A percentile compares a stretch with the other conserved stretches of the same genome.
phyloP scores from a whole-genome alignment of 192 early-diverging fungal species.

The Geosiphon pyriformis region DNA sequence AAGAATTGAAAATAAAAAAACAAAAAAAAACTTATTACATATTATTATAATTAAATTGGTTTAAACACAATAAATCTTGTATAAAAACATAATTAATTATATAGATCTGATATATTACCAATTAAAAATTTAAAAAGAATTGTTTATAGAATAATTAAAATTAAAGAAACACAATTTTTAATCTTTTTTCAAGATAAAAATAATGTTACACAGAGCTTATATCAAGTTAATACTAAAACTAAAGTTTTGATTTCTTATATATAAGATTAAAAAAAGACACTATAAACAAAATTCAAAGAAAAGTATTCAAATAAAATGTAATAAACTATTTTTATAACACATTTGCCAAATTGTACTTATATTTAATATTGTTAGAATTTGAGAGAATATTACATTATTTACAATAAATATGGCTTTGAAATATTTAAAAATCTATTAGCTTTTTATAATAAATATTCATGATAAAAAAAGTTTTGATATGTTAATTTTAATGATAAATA shows the following conservation, averaged over 20 bases:
- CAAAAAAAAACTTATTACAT: not conserved
- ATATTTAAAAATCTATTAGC: not conserved
- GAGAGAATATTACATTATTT: not conserved
- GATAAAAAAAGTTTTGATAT: too few species aligned
- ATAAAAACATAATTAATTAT: not conserved
- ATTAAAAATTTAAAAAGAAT: constrained; percentile 1
- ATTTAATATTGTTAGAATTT: constrained; percentile 5
- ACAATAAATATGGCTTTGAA: constrained; percentile 6
- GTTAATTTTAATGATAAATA: too few species aligned
- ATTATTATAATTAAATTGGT: not conserved
- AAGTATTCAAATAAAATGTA: constrained; percentile 5
- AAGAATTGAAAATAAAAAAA: not conserved
- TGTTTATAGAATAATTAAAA: not conserved
- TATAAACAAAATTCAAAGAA: constrained; percentile 3
- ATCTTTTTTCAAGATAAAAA: not conserved
- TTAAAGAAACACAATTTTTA: constrained; percentile 14
- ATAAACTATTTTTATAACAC: not conserved
- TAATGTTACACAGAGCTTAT: not conserved
- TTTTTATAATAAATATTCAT: too few species aligned
- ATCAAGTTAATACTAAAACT: not conserved
- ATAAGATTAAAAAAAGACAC: constrained; percentile 10
- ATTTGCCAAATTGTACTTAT: not conserved
- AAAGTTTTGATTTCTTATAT: not conserved
- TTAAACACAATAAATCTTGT: not conserved
- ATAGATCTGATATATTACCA: not conserved